Conservation (phyloP, 108 stramenopile genomes). For the Seminavis robusta region DNA sequence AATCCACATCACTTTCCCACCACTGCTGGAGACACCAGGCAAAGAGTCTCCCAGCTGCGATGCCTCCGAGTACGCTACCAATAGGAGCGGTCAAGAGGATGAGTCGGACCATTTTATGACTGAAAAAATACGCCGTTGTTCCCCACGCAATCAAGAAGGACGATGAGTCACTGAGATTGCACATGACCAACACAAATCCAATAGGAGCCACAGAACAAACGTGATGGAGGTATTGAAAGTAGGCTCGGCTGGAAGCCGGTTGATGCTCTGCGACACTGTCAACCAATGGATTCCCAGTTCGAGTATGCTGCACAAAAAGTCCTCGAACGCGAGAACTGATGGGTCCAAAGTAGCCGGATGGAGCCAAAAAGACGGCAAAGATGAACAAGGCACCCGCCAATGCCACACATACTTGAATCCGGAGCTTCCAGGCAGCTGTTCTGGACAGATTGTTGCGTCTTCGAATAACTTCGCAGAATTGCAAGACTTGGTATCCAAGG, state of each 20-base stretch:
- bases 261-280: slow-evolving; percentile 97
- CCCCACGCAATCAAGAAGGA: slow-evolving; percentile 92
- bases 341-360: slow-evolving; percentile 94
- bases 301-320: slow-evolving; percentile 89
- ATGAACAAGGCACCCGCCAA: slow-evolving; percentile 36
- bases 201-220: slow-evolving; percentile 90
- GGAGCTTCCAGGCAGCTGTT: slow-evolving; percentile 53
- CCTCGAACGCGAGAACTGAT: slow-evolving; percentile 79
- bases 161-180: slow-evolving; percentile 73
- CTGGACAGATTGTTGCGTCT: slow-evolving; percentile 43
- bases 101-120: slow-evolving; percentile 96
- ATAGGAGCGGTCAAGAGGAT: slow-evolving; percentile 94
- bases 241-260: slow-evolving; percentile 90
- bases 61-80: slow-evolving; percentile 83
- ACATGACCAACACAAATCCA: slow-evolving; percentile 84
- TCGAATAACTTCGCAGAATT: slow-evolving; percentile 62
- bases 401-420: slow-evolving; percentile 46
- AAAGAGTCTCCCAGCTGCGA: slow-evolving; percentile 79
- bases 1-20: slow-evolving; percentile 29
- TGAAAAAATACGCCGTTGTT: slow-evolving; percentile 91
- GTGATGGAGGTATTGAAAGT: slow-evolving; percentile 96
- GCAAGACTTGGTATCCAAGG: slow-evolving; percentile 64
- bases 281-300: slow-evolving; percentile 90
- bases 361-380: slow-evolving; percentile 51
- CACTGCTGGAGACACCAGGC: slow-evolving; percentile 67